phyloP scores from a whole-genome alignment of 306 rosid genomes.

The Ormosia semicastrata region DNA sequence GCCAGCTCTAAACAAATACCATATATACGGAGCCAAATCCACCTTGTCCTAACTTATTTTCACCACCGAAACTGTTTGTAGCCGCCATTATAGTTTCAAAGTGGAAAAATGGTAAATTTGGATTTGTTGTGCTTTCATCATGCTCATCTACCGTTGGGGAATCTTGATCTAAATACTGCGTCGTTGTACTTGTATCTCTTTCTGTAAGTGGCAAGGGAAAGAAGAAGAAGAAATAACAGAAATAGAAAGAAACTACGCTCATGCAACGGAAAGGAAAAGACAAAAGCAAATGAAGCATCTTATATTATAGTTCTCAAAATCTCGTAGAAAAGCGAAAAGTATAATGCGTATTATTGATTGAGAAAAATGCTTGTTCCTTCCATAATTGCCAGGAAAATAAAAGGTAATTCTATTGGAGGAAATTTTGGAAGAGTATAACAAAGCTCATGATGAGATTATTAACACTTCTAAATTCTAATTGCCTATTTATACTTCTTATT shows the following conservation, averaged over 20 bases:
- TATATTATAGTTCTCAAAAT: too few relatives aligned
- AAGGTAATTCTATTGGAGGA: too few relatives aligned
- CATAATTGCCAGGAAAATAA: too few relatives aligned
- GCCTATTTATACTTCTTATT: too few relatives aligned
- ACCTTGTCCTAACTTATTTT: constrained; percentile 58
- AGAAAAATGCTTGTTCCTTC: too few relatives aligned
- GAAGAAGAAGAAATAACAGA: not conserved
- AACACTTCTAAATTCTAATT: too few relatives aligned
- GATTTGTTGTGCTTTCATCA: not conserved
- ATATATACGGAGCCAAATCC: constrained; percentile 63
- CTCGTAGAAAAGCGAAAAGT: too few relatives aligned
- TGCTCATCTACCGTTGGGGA: not conserved
- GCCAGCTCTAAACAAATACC: constrained; percentile 29
- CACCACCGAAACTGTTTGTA: constrained; percentile 30
- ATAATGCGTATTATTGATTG: too few relatives aligned
- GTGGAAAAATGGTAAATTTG: not conserved
- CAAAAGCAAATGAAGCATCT: not conserved
- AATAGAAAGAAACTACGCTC: not conserved
- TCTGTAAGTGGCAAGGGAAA: not conserved
- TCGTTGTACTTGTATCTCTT: not conserved
- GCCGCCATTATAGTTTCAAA: constrained; percentile 17
- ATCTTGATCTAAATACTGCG: not conserved
- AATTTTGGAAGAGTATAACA: too few relatives aligned
- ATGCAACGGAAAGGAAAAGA: not conserved
- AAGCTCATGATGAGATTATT: too few relatives aligned